Evolutionary conservation across 345 rosid genomes (phyloP).

Genomic region (Salix exigua): DNA sequence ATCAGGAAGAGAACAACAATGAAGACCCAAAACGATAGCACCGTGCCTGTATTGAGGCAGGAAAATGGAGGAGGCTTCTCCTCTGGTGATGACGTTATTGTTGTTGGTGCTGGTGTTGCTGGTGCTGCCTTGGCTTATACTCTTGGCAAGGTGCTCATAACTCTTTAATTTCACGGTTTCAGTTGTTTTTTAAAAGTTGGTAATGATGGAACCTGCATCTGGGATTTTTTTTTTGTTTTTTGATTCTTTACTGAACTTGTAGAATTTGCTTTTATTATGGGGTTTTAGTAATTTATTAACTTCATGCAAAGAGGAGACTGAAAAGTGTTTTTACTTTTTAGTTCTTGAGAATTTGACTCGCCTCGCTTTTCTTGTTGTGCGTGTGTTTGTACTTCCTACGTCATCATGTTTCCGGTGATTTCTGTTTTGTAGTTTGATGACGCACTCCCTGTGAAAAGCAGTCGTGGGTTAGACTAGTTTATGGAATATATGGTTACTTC

Average conservation of each 20-base stretch:
- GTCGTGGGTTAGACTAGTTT: neutral
- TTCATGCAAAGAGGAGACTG: no score
- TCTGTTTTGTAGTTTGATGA: neutral
- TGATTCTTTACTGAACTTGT: no score
- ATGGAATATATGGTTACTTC: neutral
- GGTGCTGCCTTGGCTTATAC: conserved; percentile 80
- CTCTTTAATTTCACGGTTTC: neutral
- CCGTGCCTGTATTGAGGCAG: neutral
- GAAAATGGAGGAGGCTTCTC: conserved; percentile 4
- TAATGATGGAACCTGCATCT: no score
- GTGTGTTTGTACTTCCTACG: no score
- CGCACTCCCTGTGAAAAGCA: neutral
- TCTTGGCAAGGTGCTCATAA: conserved; percentile 54
- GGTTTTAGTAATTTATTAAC: no score
- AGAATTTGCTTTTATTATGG: no score
- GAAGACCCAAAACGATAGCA: conserved; percentile 11
- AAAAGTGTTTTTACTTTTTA: no score
- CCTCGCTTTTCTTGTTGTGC: no score
- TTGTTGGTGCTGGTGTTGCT: conserved; percentile 86
- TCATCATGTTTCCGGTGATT: neutral
- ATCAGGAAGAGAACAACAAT: neutral
- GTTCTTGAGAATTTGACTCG: no score
- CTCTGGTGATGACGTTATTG: conserved; percentile 44
- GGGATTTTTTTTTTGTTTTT: no score
- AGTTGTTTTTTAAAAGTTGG: neutral